phyloP scores from a whole-genome alignment of 2,329 filamentous ascomycete genomes.

The Leptographium radiaticola region DNA sequence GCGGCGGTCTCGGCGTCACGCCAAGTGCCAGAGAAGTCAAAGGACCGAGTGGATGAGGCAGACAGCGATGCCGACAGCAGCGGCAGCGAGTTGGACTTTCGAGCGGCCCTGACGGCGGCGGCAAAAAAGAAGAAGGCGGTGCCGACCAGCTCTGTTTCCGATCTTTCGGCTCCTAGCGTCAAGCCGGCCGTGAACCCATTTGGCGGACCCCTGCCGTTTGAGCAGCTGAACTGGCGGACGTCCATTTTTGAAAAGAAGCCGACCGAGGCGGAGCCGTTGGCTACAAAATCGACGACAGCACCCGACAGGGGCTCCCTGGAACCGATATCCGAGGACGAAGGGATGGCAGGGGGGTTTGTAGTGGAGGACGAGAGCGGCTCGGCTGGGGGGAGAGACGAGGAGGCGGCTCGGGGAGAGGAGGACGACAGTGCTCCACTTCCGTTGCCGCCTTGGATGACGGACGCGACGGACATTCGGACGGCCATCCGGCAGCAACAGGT shows the following conservation, averaged over 20 bases:
- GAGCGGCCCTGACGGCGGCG: slow-evolving; percentile 61
- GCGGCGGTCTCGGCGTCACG: slow-evolving; percentile 30
- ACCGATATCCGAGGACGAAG: slow-evolving; percentile 25
- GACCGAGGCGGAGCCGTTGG: slow-evolving; percentile 2
- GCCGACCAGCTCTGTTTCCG: slow-evolving; percentile 8
- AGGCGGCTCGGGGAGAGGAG: no score
- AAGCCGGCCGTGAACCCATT: slow-evolving; percentile 48
- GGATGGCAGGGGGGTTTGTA: slow-evolving; percentile 53
- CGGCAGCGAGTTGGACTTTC: slow-evolving; percentile 70
- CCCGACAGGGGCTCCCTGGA: slow-evolving; percentile 14
- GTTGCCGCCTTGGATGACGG: slow-evolving; percentile 63
- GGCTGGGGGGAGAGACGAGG: slow-evolving; percentile 11
- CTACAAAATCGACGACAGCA: slow-evolving; percentile 1
- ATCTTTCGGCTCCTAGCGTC: slow-evolving; percentile 18
- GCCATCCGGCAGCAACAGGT: slow-evolving; percentile 45
- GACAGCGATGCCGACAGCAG: slow-evolving; percentile 28
- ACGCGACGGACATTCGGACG: slow-evolving; percentile 52
- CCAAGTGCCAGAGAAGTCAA: neutral
- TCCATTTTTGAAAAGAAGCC: slow-evolving; percentile 35
- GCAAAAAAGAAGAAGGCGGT: slow-evolving; percentile 34
- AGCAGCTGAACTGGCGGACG: slow-evolving; percentile 63
- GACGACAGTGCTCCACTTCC: slow-evolving; percentile 38
- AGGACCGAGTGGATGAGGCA: no score
- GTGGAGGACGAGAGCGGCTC: slow-evolving; percentile 10
- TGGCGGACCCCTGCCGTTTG: slow-evolving; percentile 77